Percentiles rank a stretch among this genome's conserved stretches.
Conservation (phyloP, 1,139 yeast genomes). For the Taphrina confusa region DNA sequence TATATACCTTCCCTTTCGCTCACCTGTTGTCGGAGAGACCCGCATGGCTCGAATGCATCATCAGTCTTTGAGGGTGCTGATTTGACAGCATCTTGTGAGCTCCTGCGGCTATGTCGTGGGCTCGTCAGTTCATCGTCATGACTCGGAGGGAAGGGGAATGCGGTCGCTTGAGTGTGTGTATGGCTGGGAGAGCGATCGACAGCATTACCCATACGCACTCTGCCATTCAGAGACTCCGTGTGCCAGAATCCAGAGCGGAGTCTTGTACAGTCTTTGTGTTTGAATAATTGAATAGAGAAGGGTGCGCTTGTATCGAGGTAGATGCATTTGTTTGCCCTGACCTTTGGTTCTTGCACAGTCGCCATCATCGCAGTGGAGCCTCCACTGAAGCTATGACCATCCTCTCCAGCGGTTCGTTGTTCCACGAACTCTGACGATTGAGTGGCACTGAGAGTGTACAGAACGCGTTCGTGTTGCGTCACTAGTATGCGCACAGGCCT, state of each 20-base stretch:
- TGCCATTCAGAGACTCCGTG: conserved; percentile 12
- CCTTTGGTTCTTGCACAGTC: too few species aligned
- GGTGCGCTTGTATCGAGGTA: conserved; percentile 1
- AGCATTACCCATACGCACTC: conserved; percentile 23
- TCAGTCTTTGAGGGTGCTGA: too few species aligned
- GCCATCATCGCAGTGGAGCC: too few species aligned
- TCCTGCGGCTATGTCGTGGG: too few species aligned
- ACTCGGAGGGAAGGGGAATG: too few species aligned
- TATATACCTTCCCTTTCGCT: background rate
- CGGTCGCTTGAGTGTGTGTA: too few species aligned
- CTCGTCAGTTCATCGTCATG: too few species aligned
- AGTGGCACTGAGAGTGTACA: background rate
- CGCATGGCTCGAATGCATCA: too few species aligned
- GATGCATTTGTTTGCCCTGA: background rate
- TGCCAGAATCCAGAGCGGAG: conserved; percentile 23
- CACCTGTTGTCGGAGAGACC: background rate
- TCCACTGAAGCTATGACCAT: too few species aligned
- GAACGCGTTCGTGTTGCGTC: background rate
- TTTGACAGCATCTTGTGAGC: too few species aligned
- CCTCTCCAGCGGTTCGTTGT: too few species aligned
- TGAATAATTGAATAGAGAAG: background rate
- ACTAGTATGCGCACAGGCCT: background rate
- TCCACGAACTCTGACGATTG: background rate
- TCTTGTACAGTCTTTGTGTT: background rate
- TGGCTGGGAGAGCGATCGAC: conserved; percentile 4